These are phyloP conservation scores for Helenozyma baotianmanensis DNA, from an alignment of 805 yeast species.

Conservation along the genomic window DNA sequence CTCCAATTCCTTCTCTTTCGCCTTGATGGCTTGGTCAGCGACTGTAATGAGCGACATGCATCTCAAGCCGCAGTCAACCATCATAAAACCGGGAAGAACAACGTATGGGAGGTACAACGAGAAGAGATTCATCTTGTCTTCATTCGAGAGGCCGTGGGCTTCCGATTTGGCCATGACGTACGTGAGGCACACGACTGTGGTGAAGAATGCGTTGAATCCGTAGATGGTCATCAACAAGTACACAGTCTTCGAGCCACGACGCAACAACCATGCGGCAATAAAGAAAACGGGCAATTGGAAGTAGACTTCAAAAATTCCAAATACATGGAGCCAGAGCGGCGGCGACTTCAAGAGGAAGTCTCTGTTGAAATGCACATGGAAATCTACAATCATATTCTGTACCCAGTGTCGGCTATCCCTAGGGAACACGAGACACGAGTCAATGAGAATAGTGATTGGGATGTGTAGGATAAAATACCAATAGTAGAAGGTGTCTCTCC, in stretches of 20 bases:
- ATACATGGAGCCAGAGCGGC: conserved; percentile 70
- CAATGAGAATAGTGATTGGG: conserved; percentile 72
- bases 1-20: too few relatives aligned
- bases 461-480: conserved; percentile 61
- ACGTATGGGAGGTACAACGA: conserved; percentile 68
- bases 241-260: conserved; percentile 12
- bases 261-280: conserved; percentile 30
- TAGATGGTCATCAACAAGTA: conserved; percentile 49
- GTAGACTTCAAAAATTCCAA: conserved; percentile 67
- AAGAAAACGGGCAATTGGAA: conserved; percentile 80
- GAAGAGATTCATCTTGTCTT: conserved; percentile 41
- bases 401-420: conserved; percentile 38
- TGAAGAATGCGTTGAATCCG: conserved; percentile 78
- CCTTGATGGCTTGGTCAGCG: too few relatives aligned
- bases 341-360: conserved; percentile 61
- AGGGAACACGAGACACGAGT: conserved; percentile 69
- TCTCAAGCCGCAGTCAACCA: conserved; percentile 34
- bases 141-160: conserved; percentile 29
- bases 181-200: conserved; percentile 71
- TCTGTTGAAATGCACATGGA: conserved; percentile 61
- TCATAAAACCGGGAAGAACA: conserved; percentile 56
- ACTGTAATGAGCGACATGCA: neutral
- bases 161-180: conserved; percentile 38
- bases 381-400: conserved; percentile 47
- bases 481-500: conserved; percentile 42